Conservation (phyloP, 306 rosid genomes). For the Albizia julibrissin region DNA sequence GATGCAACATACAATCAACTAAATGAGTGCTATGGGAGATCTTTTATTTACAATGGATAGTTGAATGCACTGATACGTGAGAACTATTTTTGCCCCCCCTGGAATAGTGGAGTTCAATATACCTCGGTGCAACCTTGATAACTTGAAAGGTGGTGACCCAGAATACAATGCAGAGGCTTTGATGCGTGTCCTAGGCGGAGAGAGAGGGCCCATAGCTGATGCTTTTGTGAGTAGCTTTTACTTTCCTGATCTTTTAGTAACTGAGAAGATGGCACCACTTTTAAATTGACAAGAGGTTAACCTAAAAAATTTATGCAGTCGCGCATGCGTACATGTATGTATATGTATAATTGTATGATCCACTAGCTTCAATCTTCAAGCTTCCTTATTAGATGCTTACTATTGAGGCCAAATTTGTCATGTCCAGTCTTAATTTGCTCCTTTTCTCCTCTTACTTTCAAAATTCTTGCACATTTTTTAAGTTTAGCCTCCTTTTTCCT, state of each 20-base stretch:
- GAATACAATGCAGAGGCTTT: conserved; percentile 69
- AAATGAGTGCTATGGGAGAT: conserved; percentile 27
- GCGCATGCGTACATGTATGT: neutral
- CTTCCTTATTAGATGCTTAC: neutral
- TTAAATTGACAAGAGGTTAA: neutral
- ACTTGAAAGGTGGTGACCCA: conserved; percentile 81
- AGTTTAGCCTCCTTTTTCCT: neutral
- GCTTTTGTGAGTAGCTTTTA: conserved; percentile 67
- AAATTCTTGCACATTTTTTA: conserved; percentile 20
- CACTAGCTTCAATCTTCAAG: neutral
- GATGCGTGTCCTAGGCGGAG: conserved; percentile 80
- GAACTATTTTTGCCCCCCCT: neutral
- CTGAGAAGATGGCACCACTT: neutral
- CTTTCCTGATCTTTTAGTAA: conserved; percentile 1
- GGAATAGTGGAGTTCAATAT: conserved; percentile 81
- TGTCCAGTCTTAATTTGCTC: neutral
- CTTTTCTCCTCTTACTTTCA: neutral
- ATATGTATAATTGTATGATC: neutral
- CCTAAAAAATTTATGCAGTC: neutral
- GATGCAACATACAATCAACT: conserved; percentile 25
- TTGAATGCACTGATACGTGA: conserved; percentile 23
- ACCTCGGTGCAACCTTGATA: conserved; percentile 76
- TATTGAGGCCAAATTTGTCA: conserved; percentile 19
- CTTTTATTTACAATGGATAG: conserved; percentile 24
- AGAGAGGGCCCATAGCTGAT: conserved; percentile 78